phyloP scores from a whole-genome alignment of 1,284 basidiomycete species.

The Bjerkandera adusta region DNA sequence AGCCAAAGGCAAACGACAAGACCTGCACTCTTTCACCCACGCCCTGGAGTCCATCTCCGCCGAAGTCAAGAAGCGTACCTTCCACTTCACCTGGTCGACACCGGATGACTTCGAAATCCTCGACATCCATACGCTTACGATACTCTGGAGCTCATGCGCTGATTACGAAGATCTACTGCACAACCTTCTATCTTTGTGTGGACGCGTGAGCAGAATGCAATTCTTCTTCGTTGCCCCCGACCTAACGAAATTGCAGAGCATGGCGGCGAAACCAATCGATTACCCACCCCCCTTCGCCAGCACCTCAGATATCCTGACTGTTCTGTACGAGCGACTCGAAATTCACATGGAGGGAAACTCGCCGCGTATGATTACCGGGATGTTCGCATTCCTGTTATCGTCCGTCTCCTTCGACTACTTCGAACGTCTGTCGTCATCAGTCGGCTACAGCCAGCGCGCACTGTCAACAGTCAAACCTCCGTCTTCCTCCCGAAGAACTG shows the following conservation, averaged over 20 bases:
- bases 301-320: conserved; percentile 51
- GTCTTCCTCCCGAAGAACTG: conserved; percentile 4
- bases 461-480: neutral
- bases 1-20: conserved; percentile 34
- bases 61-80: conserved; percentile 24
- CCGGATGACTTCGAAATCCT: conserved; percentile 10
- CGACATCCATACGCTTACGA: conserved; percentile 32
- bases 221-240: too few species aligned
- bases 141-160: conserved; percentile 52
- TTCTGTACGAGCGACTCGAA: conserved; percentile 49
- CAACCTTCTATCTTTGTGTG: conserved; percentile 52
- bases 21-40: conserved; percentile 63
- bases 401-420: conserved; percentile 61
- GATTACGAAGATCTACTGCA: conserved; percentile 48
- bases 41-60: conserved; percentile 53
- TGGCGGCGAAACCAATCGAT: neutral
- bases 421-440: conserved; percentile 46
- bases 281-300: conserved; percentile 25
- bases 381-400: conserved; percentile 63
- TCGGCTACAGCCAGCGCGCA: conserved; percentile 44
- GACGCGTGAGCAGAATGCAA: conserved; percentile 43
- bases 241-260: neutral
- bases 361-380: conserved; percentile 41
- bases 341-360: conserved; percentile 52
- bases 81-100: neutral